Evolutionary conservation across 2,329 filamentous ascomycete species (phyloP), one percentile per base, ranked within the genome.

Genomic region (Xylaria multiplex): DNA sequence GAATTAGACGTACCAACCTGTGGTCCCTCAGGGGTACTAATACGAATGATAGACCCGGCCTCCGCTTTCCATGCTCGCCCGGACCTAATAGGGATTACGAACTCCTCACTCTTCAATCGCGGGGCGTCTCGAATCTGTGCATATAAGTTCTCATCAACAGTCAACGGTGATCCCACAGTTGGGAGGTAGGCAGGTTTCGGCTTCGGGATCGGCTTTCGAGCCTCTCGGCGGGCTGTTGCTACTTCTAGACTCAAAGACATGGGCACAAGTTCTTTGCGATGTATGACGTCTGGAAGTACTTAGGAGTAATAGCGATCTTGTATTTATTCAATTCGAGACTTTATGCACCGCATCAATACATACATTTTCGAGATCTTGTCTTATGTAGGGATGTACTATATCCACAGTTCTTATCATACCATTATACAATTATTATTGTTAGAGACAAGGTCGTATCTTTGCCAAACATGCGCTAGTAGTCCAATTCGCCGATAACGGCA

Each of bases 21-120:
- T 0, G 93, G 88, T 0, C 93, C 93, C 61, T 90, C 82, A 0
- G 91, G 91, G 0, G 92, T 95, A 64, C 88, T 91, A 68, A 96
- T 88, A 14, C 89, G 87, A 66, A 92, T 86, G 63, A 96, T 85
- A 55, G 85, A 85, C 3, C 91, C 91, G 1, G 87, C 86, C 0
- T 87, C 85, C 0, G 91, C 91, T 54, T 85, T 83, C 90, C 91
- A 96, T 1, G 92, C 91, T 66, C 83, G 83, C 0, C 90, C 93
- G 2, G 90, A 92, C 40, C 92, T 88, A 35, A 93, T 91, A 0
- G 91, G 90, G 32, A 96, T 81, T 1, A 85, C 86, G 70, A 91
- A 90, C 6, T 86, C 80, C 2, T 84, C 75, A 6, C 82, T 40
- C 1, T 83, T 71, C 0, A 77, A 72, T 0, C 85, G 78, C 0